A percentile compares a stretch with the other conserved stretches of the same genome.
Evolutionary conservation across 495 filamentous ascomycete species (phyloP).

Genomic region (Penicillium coprophilum): DNA sequence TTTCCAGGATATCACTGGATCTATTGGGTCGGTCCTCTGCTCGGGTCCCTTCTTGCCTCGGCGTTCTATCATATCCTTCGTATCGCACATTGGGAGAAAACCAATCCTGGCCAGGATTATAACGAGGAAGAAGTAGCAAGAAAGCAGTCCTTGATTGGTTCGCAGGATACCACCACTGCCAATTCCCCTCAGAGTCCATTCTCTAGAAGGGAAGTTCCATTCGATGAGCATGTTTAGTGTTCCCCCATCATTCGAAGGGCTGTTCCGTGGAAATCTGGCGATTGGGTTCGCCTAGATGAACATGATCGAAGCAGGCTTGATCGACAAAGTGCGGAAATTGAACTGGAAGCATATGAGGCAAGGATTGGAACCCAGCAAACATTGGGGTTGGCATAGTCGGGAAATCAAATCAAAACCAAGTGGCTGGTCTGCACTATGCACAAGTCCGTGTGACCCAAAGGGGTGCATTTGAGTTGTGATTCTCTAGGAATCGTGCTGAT

Average conservation of each 20-base stretch:
- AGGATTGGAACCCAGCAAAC: background rate
- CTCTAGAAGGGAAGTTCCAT: background rate
- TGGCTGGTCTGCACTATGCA: background rate
- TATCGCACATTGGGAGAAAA: constrained; percentile 68
- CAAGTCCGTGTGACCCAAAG: background rate
- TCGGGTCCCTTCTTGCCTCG: constrained; percentile 65
- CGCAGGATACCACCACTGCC: constrained; percentile 19
- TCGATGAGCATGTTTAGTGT: constrained; percentile 18
- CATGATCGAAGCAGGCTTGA: background rate
- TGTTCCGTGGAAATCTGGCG: background rate
- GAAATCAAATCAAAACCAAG: background rate
- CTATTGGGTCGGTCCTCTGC: constrained; percentile 65
- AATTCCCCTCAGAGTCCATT: background rate
- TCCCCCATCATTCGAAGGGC: background rate
- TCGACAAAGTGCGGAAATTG: background rate
- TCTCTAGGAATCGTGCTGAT: background rate
- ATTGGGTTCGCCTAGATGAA: constrained; percentile 18
- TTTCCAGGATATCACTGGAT: constrained; percentile 61
- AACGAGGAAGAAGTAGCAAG: constrained; percentile 36
- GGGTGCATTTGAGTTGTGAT: background rate
- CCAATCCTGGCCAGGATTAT: constrained; percentile 73
- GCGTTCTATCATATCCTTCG: constrained; percentile 69
- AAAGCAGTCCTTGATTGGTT: constrained; percentile 10
- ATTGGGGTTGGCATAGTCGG: background rate
- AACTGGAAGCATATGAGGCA: background rate